Base-by-base conservation (phyloP, 352 stramenopile species). In the Peronospora destructor region DNA sequence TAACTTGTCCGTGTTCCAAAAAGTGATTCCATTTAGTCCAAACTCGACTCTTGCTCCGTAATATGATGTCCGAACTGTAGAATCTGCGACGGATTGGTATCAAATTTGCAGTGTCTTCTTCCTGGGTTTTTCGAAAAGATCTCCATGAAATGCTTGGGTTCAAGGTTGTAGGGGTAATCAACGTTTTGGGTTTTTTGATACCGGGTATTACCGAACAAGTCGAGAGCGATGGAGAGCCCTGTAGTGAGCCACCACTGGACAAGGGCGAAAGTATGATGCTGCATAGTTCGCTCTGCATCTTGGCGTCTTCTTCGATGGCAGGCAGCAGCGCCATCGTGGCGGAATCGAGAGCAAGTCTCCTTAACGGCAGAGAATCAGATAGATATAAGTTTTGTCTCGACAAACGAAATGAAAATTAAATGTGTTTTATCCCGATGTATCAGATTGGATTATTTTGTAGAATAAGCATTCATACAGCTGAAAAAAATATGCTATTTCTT, bases 31-130 rank as follows among this genome's bases (percentile, higher is more conserved):
- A 45, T 29, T 49, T 66, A 21, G 45, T 45, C 30, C 52, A 34
- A 13, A 23, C 32, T 7, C 23, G 19, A 4, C 45, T 26, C 45
- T 21, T 49, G 32, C 30, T 61, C 12, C 61, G 58, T 45, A 78
- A 46, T 33, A 76, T 56, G 17, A 84, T 57, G 60, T 86, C 75
- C 1, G 70, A 81, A 55, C 75, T 86, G 49, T 84, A 58, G 52
- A 86, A 83, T 26, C 75, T 59, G 0, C 72, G 63, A 6, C 75
- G 68, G 23, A 69, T 56, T 1, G 66, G 56, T 39, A 56, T 21
- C 14, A 56, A 34, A 11, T 61, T 63, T 43, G n/a, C 57, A 25
- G 30, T 16, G 30, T 46, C 9, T 13, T 56, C 2, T 6, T 49
- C 9, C 12, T 52, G 26, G 5, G 30, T 21, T 0, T 29, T 42